Base-by-base conservation (phyloP, 495 filamentous ascomycete genomes). In the Copromyces sp. region DNA sequence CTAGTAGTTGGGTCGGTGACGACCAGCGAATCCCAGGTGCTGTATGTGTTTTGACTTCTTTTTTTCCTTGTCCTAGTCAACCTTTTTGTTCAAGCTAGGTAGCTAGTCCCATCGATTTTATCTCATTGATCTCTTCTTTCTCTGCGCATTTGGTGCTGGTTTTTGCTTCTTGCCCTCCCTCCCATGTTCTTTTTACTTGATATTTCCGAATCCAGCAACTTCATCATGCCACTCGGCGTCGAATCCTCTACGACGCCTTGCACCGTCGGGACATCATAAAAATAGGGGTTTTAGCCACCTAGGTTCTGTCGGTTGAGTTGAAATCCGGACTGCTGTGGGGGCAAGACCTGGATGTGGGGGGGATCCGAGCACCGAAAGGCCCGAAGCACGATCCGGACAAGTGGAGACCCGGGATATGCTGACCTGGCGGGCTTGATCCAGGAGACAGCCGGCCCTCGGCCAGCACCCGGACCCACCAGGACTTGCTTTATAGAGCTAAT, bases 1-100 rank as follows among this genome's bases (percentile, higher is more conserved):
- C 73, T 76, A 84, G 83, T 83, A 85, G 79, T 81, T 81, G 81
- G 82, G 82, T 83, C 77, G 81, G 76, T 81, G 74, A 80, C 79
- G 72, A 80, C 74, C 73, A 77, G 76, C 68, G 82, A 82, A 83
- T 82, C 77, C 81, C 75, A 74, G 77, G 81, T 83, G 82, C 80
- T 83, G 79, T 83, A 83, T 81, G 80, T 82, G 76, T 78, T 77
- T 73, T 75, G 11, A 41, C 39, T 53, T 53, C 1, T 24, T 53
- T 53, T 53, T 53, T 12, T 0, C 2, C 5, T 47, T 16, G 2
- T 42, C 1, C 9, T 20, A 12, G 4, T 12, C 3, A 4, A 12
- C 14, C 14, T 5, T 24, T 53, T 14, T 9, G 44, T 47, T 20
- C 42, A n/a, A 24, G 24, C 35, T 37, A 37, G 35, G 3, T 37